Base-by-base conservation (phyloP, 257 asterid species). In the Mitragyna speciosa region DNA sequence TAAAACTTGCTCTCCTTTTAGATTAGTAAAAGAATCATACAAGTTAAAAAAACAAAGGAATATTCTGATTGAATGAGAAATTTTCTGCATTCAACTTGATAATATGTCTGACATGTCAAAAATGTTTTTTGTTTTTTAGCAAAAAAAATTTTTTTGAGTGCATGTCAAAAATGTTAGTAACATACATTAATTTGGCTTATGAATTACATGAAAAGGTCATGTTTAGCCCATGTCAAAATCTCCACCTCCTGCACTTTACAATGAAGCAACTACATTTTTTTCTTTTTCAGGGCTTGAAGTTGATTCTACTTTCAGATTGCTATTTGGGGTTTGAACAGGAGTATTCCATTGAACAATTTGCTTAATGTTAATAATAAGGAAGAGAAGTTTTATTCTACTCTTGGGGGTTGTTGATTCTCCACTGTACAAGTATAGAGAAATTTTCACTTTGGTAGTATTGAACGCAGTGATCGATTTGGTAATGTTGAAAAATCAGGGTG, bases 281-380 rank as follows among this genome's bases (percentile, higher is more conserved):
- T 72, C 92, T 7, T 82, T 72, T 79, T 72, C 92, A 92, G 97
- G 99, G 91, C 69, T 59, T 90, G 94, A 93, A 90, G 89, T 84
- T 93, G 88, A 71, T 93, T 52, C 76, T 93, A 61, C 88, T 95
- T 61, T 95, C 99, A 12, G 98, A 93, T 86, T 93, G 97, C 58
- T 95, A 95, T 76, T 41, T 93, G 47, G 99, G 96, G 73, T 85
- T 87, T 48, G 97, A 93, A 77, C 94, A 85, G 78, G 97, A 92
- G 82, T 85, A 86, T 85, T 61, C 88, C 47, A 74, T 93, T 59
- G 87, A 85, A 75, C 79, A 83, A 77, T 82, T 85, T 45, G 82
- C 83, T 41, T 85, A 85, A 83, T 78, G 39, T 26, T 56, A 0
- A 39, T 67, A 11, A 78, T 69, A 33, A 39, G 19, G 28, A 43